Evolutionary conservation across 2,329 filamentous ascomycete species (phyloP).

Genomic region (Colletotrichum chrysophilum): DNA sequence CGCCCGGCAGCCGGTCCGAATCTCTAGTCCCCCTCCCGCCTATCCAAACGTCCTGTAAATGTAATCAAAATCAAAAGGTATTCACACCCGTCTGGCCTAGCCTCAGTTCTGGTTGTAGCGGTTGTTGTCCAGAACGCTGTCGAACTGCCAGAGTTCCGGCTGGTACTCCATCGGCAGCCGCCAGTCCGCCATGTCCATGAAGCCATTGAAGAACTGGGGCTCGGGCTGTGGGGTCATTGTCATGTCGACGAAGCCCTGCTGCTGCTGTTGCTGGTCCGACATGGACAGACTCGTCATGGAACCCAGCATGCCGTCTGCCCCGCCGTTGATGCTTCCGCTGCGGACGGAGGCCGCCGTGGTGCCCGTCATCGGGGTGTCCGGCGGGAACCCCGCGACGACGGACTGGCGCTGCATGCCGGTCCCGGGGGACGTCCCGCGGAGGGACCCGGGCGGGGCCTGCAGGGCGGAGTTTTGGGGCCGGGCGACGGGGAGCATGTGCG

Average conservation of each 20-base stretch:
- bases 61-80: not conserved
- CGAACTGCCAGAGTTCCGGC: conserved; percentile 12
- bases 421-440: not conserved
- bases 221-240: not conserved
- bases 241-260: not conserved
- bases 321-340: not conserved
- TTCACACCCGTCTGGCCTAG: not conserved
- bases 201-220: not conserved
- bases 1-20: not conserved
- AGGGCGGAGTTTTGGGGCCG: not conserved
- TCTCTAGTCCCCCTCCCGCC: not conserved
- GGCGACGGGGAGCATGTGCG: conserved; percentile 9
- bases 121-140: not conserved
- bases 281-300: conserved; percentile 10
- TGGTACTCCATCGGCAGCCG: conserved; percentile 16
- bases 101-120: not conserved
- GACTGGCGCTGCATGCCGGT: not conserved
- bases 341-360: not conserved
- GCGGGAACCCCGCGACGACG: not conserved
- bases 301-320: not conserved
- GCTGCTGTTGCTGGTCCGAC: not conserved
- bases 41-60: not conserved
- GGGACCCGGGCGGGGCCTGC: not conserved
- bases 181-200: conserved; percentile 14
- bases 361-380: not conserved